Evolutionary conservation across 352 stramenopile genomes (phyloP).

Genomic region (Aphanomyces cochlioides): DNA sequence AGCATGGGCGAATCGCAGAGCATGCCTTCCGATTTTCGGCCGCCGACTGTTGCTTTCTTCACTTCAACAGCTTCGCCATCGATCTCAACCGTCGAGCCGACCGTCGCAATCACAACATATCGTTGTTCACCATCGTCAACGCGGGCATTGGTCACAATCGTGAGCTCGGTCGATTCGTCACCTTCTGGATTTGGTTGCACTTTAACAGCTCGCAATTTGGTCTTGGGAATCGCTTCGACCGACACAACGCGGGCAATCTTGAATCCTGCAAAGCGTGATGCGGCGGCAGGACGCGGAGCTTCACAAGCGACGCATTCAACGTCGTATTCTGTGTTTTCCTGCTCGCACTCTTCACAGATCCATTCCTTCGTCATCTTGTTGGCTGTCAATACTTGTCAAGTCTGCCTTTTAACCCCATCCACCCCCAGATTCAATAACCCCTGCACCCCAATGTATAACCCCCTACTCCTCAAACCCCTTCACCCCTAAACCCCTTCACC

Average conservation of each 20-base stretch:
- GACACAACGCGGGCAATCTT: conserved; percentile 28
- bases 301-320: conserved; percentile 27
- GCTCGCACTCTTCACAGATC: conserved; percentile 30
- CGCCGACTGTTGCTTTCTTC: conserved; percentile 60
- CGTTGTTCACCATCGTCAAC: conserved; percentile 30
- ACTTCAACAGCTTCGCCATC: conserved; percentile 46
- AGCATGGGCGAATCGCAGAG: conserved; percentile 75
- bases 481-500: no score
- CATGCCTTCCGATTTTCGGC: conserved; percentile 61
- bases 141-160: conserved; percentile 34
- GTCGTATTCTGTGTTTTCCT: conserved; percentile 26
- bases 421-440: no score
- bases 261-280: conserved; percentile 19
- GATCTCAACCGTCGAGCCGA: conserved; percentile 36
- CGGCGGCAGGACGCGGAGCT: conserved; percentile 6
- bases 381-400: background rate
- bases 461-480: no score
- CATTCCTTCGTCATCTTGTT: conserved; percentile 24
- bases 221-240: conserved; percentile 28
- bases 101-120: conserved; percentile 34
- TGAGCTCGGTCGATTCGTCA: conserved; percentile 23
- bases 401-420: no score
- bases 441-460: no score
- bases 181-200: conserved; percentile 14
- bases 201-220: conserved; percentile 25